Base-by-base conservation (phyloP, 805 yeast genomes). In the Kazachstania psychrophila region DNA sequence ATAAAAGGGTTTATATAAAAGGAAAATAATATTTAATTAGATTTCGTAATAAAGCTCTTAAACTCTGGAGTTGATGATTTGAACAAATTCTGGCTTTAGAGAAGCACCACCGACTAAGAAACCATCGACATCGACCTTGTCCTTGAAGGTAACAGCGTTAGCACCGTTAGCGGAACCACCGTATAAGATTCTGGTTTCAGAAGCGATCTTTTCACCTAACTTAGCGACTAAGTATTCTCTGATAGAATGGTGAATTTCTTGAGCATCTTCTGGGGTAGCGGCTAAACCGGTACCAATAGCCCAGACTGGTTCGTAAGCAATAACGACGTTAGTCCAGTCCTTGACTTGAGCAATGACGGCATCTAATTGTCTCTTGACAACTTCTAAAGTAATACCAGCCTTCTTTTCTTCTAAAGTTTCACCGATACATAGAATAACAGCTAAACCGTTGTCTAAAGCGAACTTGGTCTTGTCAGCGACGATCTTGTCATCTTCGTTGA, bases 301-400 rank as follows among this genome's bases (percentile, higher is more conserved):
- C 98, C 98, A 92, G 52, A 92, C 95, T 56, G 98, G 98, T 73
- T 92, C 98, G 72, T 92, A 92, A 58, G 98, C 98, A 64, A 92
- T 69, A 49, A 92, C 97, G 51, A 92, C 72, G 65, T 83, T 73
- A 47, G 81, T 56, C 97, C 97, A 89, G 78, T 88, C 96, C 56
- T 62, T 57, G 46, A 86, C 79, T 44, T 79, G 70, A 61, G 77
- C 81, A 57, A 82, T 68, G 44, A 82, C 96, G 45, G 97, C 96
- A 51, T 76, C 72, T 60, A 89, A 73, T 75, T 92, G 97, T 71
- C 83, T 78, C 63, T 81, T 75, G 66, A 84, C 79, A 46, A 92
- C 94, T 20, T 77, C 75, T 54, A 89, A 73, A 56, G 98, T 89
- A 65, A 75, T 62, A 61, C 83, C 86, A 36, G 87, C 74, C 68